Conservation (phyloP, 1,139 yeast genomes). For the Geotrichum candidum region DNA sequence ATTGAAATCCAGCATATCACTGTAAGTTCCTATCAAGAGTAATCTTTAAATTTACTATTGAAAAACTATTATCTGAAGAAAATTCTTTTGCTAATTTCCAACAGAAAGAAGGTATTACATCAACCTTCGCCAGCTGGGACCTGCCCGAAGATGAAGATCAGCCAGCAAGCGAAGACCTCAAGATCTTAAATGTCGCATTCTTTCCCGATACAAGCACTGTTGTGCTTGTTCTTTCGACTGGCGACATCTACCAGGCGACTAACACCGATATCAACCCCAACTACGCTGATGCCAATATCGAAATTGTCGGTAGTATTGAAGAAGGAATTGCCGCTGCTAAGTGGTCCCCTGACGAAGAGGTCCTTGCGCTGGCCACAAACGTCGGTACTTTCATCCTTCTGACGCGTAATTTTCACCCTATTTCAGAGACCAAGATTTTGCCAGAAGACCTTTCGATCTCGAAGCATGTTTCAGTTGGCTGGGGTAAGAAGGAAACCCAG, state of each 20-base stretch:
- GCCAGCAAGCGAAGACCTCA: slow-evolving; percentile 21
- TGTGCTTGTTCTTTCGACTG: slow-evolving; percentile 32
- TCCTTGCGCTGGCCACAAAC: slow-evolving; percentile 53
- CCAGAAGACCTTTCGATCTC: slow-evolving; percentile 63
- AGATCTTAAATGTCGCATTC: slow-evolving; percentile 28
- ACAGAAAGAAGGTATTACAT: slow-evolving; percentile 25
- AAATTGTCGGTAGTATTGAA: slow-evolving; percentile 82
- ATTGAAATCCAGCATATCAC: slow-evolving; percentile 50
- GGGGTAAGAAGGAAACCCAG: slow-evolving; percentile 98
- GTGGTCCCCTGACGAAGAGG: slow-evolving; percentile 94
- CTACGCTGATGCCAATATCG: slow-evolving; percentile 39
- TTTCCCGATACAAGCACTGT: slow-evolving; percentile 29
- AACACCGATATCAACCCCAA: slow-evolving; percentile 49
- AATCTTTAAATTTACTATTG: neutral
- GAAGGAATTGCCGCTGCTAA: slow-evolving; percentile 63
- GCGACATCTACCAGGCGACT: slow-evolving; percentile 55
- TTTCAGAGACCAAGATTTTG: slow-evolving; percentile 56
- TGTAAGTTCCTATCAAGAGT: slow-evolving; percentile 11
- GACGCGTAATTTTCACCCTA: slow-evolving; percentile 74
- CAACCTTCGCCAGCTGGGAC: slow-evolving; percentile 27
- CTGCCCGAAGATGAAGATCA: slow-evolving; percentile 18
- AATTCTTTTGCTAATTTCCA: neutral
- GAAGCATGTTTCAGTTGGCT: slow-evolving; percentile 91
- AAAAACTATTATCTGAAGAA: neutral
- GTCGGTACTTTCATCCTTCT: slow-evolving; percentile 58